phyloP scores from a whole-genome alignment of 2,329 filamentous ascomycete genomes.

The Orbilia brochopaga region DNA sequence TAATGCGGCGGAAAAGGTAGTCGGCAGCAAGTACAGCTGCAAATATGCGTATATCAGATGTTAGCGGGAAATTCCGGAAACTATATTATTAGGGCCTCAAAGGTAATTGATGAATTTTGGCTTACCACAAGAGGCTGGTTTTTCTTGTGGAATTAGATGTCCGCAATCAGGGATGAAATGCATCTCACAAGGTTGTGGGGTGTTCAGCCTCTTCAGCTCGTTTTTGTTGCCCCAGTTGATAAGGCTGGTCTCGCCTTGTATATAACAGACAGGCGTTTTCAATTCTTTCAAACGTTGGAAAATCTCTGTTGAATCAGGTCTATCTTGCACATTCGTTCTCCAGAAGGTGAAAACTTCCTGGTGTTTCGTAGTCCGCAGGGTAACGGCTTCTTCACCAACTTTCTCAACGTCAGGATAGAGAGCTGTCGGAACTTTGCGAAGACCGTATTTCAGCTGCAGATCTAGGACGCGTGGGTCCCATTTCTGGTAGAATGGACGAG shows the following conservation, averaged over 20 bases:
- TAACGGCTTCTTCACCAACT: constrained; percentile 63
- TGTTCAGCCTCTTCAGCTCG: constrained; percentile 66
- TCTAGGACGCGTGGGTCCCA: constrained; percentile 85
- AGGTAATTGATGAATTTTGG: constrained; percentile 17
- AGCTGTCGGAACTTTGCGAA: constrained; percentile 72
- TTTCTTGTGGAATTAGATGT: constrained; percentile 85
- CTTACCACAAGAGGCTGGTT: constrained; percentile 70
- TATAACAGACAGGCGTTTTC: constrained; percentile 70
- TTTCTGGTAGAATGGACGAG: constrained; percentile 75
- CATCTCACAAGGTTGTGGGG: constrained; percentile 69
- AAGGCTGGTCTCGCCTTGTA: constrained; percentile 69
- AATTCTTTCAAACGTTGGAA: constrained; percentile 67
- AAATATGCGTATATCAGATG: neutral
- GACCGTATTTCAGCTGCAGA: constrained; percentile 72
- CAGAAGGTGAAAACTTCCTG: constrained; percentile 84
- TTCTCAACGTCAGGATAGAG: constrained; percentile 61
- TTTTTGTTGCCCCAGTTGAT: constrained; percentile 65
- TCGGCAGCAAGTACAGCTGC: constrained; percentile 48
- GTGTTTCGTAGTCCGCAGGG: constrained; percentile 80
- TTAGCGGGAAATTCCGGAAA: no score
- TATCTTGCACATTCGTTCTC: constrained; percentile 61
- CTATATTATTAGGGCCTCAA: neutral
- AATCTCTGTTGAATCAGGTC: constrained; percentile 64
- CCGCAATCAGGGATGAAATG: constrained; percentile 69
- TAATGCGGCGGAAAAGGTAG: constrained; percentile 51